These are phyloP conservation scores for Wickerhamomyces xylosicus DNA, from an alignment of 805 yeast species.

Conservation along the genomic window DNA sequence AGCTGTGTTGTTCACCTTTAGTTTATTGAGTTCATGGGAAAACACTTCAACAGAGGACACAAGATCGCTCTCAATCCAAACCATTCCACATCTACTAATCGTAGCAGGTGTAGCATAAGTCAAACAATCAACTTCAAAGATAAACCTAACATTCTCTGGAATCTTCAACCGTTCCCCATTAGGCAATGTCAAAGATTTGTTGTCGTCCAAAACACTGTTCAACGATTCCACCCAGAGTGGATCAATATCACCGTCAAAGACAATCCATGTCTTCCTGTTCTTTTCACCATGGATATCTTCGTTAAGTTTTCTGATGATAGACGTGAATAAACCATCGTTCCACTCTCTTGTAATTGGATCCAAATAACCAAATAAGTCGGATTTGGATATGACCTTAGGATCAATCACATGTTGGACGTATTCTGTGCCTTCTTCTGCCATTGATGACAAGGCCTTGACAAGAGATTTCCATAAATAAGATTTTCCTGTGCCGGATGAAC, in stretches of 20 bases:
- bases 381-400: slow-evolving; percentile 66
- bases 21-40: slow-evolving; percentile 13
- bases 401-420: slow-evolving; percentile 43
- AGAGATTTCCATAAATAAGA: slow-evolving; percentile 41
- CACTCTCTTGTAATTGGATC: slow-evolving; percentile 81
- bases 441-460: slow-evolving; percentile 23
- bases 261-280: slow-evolving; percentile 54
- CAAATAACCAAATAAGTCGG: slow-evolving; percentile 54
- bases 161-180: slow-evolving; percentile 77
- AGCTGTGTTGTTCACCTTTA: slow-evolving; percentile 1
- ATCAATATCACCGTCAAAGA: slow-evolving; percentile 89
- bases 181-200: slow-evolving; percentile 69
- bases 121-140: slow-evolving; percentile 70
- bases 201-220: slow-evolving; percentile 88
- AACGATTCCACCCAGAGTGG: slow-evolving; percentile 90
- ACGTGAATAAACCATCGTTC: slow-evolving; percentile 80
- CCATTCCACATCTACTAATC: slow-evolving; percentile 83
- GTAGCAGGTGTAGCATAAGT: slow-evolving; percentile 81
- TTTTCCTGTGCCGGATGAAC: slow-evolving; percentile 71
- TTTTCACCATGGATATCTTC: slow-evolving; percentile 51
- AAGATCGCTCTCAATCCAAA: slow-evolving; percentile 47
- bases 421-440: slow-evolving; percentile 25
- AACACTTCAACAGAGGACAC: slow-evolving; percentile 15
- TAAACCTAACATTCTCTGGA: slow-evolving; percentile 49
- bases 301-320: slow-evolving; percentile 45